Evolutionary conservation across 2,329 filamentous ascomycete genomes (phyloP).

Genomic region (Domatiomyces globalis): DNA sequence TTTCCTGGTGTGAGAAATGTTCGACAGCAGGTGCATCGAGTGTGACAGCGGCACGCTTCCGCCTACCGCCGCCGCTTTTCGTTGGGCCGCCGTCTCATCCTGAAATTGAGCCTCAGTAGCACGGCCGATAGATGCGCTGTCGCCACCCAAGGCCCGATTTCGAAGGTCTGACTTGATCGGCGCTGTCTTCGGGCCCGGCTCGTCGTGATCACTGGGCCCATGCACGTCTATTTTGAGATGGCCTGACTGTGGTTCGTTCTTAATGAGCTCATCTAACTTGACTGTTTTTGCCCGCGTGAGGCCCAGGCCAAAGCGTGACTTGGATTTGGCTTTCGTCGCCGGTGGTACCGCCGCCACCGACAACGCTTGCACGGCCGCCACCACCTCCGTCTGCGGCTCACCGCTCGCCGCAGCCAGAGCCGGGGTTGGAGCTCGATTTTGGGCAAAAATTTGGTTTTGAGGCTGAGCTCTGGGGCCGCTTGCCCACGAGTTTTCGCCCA

Average conservation of each 20-base stretch:
- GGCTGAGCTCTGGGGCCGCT: background rate
- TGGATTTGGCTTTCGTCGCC: conserved; percentile 26
- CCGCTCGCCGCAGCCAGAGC: background rate
- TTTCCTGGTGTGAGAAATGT: conserved; percentile 56
- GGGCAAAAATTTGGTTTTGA: no score
- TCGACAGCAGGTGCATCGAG: conserved; percentile 48
- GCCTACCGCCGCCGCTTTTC: conserved; percentile 4
- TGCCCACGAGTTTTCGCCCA: background rate
- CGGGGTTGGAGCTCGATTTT: no score
- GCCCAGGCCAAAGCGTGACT: conserved; percentile 32
- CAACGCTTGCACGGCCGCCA: no score
- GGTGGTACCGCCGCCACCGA: background rate
- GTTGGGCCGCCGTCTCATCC: conserved; percentile 15
- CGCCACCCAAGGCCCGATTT: conserved; percentile 53
- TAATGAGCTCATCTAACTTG: conserved; percentile 23
- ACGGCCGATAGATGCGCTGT: conserved; percentile 50
- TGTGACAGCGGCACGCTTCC: conserved; percentile 23
- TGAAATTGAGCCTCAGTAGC: conserved; percentile 50
- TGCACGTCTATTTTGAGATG: conserved; percentile 7
- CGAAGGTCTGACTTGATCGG: conserved; percentile 39
- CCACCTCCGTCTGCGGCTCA: no score
- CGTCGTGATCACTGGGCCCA: conserved; percentile 19
- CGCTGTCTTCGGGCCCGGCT: conserved; percentile 40
- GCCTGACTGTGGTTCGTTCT: conserved; percentile 5
- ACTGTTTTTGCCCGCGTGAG: conserved; percentile 33